phyloP scores from a whole-genome alignment of 768 basidiomycete genomes.

The Serendipita sp. region DNA sequence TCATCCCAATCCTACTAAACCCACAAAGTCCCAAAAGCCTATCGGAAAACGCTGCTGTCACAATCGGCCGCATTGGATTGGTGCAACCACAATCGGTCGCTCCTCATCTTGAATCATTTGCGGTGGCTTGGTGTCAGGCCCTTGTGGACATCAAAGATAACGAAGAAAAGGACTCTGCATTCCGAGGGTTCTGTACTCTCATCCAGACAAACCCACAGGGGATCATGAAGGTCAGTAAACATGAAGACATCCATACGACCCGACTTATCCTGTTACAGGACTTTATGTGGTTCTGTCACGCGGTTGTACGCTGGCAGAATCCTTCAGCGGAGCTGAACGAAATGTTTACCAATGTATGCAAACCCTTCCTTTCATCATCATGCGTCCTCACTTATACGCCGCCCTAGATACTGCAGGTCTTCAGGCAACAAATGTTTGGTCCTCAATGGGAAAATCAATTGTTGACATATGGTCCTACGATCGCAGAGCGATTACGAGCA shows the following conservation, averaged over 20 bases:
- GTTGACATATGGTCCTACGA: constrained; percentile 66
- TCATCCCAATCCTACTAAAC: constrained; percentile 86
- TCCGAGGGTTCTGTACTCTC: constrained; percentile 90
- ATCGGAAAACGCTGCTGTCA: constrained; percentile 96
- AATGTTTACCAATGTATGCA: constrained; percentile 63
- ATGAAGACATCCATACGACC: neutral
- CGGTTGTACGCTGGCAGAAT: constrained; percentile 85
- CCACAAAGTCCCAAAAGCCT: constrained; percentile 85
- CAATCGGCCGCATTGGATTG: constrained; percentile 88
- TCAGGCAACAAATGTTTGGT: constrained; percentile 67
- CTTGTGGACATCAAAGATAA: constrained; percentile 97
- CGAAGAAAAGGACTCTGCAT: constrained; percentile 98
- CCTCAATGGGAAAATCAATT: constrained; percentile 77
- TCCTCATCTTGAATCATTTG: constrained; percentile 77
- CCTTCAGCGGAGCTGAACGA: constrained; percentile 81
- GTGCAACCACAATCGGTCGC: constrained; percentile 83
- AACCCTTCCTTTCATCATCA: neutral
- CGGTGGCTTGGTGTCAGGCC: constrained; percentile 92
- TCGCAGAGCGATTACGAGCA: constrained; percentile 70
- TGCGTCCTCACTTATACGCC: neutral
- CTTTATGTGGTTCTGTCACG: constrained; percentile 94
- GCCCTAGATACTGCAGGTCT: constrained; percentile 56
- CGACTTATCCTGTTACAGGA: constrained; percentile 36
- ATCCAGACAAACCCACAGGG: constrained; percentile 90
- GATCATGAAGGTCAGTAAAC: constrained; percentile 59